These are phyloP conservation scores for Lupinus albus DNA, from an alignment of 306 rosid genomes.

Conservation along the genomic window DNA sequence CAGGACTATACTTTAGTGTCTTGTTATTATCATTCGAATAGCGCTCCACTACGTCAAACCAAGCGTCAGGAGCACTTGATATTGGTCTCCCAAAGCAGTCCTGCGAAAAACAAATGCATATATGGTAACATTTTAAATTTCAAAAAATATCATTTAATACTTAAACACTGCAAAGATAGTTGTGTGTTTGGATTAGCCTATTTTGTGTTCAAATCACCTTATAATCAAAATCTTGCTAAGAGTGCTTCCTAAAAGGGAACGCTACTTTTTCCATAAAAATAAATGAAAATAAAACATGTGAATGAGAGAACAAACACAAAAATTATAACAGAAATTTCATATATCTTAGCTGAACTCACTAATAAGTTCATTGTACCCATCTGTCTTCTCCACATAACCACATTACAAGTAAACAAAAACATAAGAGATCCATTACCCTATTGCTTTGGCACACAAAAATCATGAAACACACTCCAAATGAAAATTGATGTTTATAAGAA, in stretches of 20 bases:
- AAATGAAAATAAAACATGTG: too few species aligned
- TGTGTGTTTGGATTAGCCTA: neutral
- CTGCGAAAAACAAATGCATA: slow-evolving; percentile 40
- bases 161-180: too few species aligned
- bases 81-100: slow-evolving; percentile 96
- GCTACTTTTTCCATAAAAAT: too few species aligned
- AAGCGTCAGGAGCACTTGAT: slow-evolving; percentile 92
- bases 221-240: neutral
- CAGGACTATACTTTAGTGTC: slow-evolving; percentile 61
- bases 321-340: too few species aligned
- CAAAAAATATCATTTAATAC: too few species aligned
- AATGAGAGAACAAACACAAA: too few species aligned
- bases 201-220: neutral
- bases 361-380: too few species aligned
- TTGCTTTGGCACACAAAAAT: neutral
- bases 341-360: too few species aligned
- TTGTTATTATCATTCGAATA: slow-evolving; percentile 84
- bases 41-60: slow-evolving; percentile 98
- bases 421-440: neutral
- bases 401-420: neutral
- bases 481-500: neutral
- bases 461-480: neutral
- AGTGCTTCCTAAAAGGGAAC: neutral
- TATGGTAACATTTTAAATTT: too few species aligned
- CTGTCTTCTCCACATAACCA: neutral